These are phyloP conservation scores for Monilinia fructigena DNA, from an alignment of 2,329 filamentous ascomycete genomes.

Conservation along the genomic window DNA sequence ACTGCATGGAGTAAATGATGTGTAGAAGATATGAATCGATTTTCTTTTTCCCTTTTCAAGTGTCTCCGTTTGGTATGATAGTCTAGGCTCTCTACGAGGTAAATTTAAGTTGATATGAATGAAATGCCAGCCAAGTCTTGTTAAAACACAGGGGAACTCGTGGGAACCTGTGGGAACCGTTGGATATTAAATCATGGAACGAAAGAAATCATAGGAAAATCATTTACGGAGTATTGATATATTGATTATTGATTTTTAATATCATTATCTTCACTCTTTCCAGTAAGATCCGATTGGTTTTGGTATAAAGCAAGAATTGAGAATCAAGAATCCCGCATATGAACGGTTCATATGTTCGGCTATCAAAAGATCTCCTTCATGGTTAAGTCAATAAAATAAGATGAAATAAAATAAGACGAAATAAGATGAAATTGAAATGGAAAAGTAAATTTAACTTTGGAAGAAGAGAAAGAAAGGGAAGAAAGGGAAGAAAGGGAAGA, in stretches of 20 bases:
- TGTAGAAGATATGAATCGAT: neutral
- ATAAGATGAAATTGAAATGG: neutral
- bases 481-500: neutral
- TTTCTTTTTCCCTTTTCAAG: too few relatives aligned
- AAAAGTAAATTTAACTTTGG: too few relatives aligned
- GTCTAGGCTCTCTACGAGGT: too few relatives aligned
- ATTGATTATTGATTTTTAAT: slow-evolving; percentile 8
- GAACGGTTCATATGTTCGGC: neutral
- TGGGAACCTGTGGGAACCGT: too few relatives aligned
- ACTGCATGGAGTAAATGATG: neutral
- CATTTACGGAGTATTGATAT: too few relatives aligned
- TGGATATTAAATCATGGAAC: too few relatives aligned
- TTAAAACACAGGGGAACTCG: neutral
- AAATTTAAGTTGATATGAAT: neutral
- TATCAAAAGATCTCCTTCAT: neutral
- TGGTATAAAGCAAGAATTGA: neutral
- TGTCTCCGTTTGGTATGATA: too few relatives aligned
- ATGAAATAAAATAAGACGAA: neutral
- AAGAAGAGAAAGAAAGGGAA: too few relatives aligned
- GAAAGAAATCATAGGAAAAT: neutral
- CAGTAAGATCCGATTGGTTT: neutral
- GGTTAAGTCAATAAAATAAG: neutral
- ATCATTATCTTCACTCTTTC: slow-evolving; percentile 2
- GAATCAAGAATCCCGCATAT: neutral
- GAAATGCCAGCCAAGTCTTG: neutral